Conservation (phyloP, 208 protist genomes). For the Acanthamoeba castellanii region DNA sequence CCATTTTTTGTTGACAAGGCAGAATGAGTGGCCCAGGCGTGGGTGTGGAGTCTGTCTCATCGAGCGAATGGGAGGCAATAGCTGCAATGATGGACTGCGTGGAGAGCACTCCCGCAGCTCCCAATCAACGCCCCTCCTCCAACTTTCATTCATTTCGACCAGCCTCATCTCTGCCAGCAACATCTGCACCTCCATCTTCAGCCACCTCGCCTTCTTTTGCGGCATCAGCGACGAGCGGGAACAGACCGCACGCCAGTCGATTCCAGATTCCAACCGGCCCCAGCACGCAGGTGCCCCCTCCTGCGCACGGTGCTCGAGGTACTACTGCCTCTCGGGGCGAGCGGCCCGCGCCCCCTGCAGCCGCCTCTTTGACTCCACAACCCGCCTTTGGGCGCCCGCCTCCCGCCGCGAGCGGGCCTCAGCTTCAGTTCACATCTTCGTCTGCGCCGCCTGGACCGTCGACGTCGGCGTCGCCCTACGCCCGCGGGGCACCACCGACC, state of each 20-base stretch:
- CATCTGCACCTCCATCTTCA: background rate
- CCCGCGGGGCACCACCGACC: background rate
- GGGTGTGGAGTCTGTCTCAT: background rate
- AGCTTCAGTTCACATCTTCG: background rate
- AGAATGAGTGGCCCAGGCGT: background rate
- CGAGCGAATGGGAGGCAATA: background rate
- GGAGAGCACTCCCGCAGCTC: background rate
- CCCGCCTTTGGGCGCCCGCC: background rate
- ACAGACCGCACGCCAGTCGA: background rate
- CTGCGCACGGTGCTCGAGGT: background rate
- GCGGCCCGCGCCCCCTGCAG: background rate
- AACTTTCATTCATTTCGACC: background rate
- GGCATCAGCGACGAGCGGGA: background rate
- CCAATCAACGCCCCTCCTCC: background rate
- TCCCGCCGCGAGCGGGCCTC: background rate
- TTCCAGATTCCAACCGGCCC: background rate
- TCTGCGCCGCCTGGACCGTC: background rate
- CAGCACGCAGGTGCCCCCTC: background rate
- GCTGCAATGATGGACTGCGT: background rate
- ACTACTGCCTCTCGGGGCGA: background rate
- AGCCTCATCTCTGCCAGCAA: conserved; percentile 5
- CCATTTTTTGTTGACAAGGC: background rate
- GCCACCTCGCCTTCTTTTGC: background rate
- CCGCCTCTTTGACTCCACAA: background rate
- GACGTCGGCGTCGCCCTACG: background rate